Base-by-base conservation (phyloP, 495 filamentous ascomycete genomes). In the Letharia columbiana region DNA sequence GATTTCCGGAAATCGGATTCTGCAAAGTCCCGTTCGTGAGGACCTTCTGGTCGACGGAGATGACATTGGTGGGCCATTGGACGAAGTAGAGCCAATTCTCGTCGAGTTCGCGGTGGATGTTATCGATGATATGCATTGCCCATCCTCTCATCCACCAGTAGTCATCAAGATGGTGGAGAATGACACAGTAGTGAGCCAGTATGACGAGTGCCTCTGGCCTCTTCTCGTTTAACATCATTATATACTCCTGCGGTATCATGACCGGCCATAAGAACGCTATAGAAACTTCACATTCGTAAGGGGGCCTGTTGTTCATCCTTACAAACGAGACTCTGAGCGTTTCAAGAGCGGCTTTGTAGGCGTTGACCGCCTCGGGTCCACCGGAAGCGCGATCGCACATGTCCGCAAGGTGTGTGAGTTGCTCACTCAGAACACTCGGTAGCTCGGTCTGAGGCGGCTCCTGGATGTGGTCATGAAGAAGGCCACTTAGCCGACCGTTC, bases 181-280 rank as follows among this genome's bases (percentile, higher is more conserved):
- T 72, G 20, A 83, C 77, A 9, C 78, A 76, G 69, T 79, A 84
- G 67, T 83, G 79, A 3, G 81, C 80, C 4, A 84, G 74, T 15
- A 84, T 73, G 13, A 82, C 74, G 45, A 84, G 64, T 7, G 87
- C 83, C 50, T 86, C 81, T 0, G 85, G 83, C 45, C 79, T 74
- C 13, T 75, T 76, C 49, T 79, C 71, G 13, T 76, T 75, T 7
- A 85, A 78, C 33, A 84, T 73, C 0, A 79, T 76, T 18, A 84
- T 68, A 69, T 85, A 88, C 15, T 74, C 71, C 3, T 77, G 68
- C 0, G 82, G 80, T 7, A 86, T 73, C 15, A 80, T 80, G 20
- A 82, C 77, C 11, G 76, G 76, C 82, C 80, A 87, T 18, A 76
- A 72, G 63, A 82, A 81, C 0, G 77, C 76, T 42, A 78, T 73